Evolutionary conservation across 495 filamentous ascomycete genomes (phyloP).

Genomic region (Staphylotrichum longicolle): DNA sequence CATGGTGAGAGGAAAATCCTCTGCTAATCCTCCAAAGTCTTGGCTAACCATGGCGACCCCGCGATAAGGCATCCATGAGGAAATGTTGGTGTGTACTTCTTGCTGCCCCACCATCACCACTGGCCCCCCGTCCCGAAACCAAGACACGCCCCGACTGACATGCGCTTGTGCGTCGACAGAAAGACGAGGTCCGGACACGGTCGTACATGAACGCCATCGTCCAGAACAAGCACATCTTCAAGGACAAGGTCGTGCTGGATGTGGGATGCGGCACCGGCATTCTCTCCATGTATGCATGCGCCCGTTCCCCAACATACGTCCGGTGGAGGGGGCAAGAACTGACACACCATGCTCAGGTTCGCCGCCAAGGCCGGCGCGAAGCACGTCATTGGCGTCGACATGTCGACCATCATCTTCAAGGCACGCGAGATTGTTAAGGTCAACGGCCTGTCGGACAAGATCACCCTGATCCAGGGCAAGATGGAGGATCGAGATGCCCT

Average conservation of each 20-base stretch:
- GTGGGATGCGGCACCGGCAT: slow-evolving; percentile 93
- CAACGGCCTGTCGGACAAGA: slow-evolving; percentile 75
- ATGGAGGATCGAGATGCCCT: slow-evolving; percentile 83
- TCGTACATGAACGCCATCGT: slow-evolving; percentile 97
- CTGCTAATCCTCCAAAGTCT: slow-evolving; percentile 19
- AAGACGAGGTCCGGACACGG: slow-evolving; percentile 95
- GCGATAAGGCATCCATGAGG: slow-evolving; percentile 82
- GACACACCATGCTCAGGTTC: slow-evolving; percentile 52
- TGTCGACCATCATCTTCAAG: slow-evolving; percentile 88
- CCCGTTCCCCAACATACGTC: not conserved
- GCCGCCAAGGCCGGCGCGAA: slow-evolving; percentile 86
- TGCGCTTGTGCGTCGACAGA: slow-evolving; percentile 50
- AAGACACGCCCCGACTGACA: slow-evolving; percentile 20
- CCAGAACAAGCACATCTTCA: slow-evolving; percentile 87
- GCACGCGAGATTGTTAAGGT: slow-evolving; percentile 79
- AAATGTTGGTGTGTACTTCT: slow-evolving; percentile 81
- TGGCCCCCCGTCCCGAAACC: not conserved
- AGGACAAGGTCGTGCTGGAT: slow-evolving; percentile 86
- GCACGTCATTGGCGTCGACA: slow-evolving; percentile 89
- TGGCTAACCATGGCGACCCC: slow-evolving; percentile 32
- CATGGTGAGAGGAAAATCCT: slow-evolving; percentile 65
- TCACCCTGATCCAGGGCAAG: slow-evolving; percentile 80
- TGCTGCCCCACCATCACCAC: slow-evolving; percentile 7
- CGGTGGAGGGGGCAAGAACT: not conserved
- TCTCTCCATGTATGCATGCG: slow-evolving; percentile 66